A percentile compares a stretch with the other conserved stretches of the same genome.
Conservation (phyloP, 306 rosid genomes). For the Alnus rubra region DNA sequence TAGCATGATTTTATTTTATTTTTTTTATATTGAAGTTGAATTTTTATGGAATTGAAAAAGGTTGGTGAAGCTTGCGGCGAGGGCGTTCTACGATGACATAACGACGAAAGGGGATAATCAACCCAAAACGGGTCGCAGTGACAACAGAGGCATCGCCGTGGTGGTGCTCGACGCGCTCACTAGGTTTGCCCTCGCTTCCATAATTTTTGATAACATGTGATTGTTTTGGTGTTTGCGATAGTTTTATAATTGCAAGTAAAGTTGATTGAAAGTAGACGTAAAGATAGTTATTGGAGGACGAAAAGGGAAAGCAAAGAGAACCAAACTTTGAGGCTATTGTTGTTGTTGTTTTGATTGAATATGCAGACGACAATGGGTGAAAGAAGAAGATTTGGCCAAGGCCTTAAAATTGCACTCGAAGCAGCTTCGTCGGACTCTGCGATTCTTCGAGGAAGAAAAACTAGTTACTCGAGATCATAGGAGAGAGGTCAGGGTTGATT, state of each 20-base stretch:
- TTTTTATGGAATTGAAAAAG: conserved; percentile 28
- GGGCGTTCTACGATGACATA: conserved; percentile 90
- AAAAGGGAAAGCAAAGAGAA: background rate
- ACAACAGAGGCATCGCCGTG: conserved; percentile 96
- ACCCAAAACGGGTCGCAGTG: conserved; percentile 86
- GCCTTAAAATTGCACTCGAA: conserved; percentile 87
- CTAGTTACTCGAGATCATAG: conserved; percentile 86
- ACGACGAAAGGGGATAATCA: conserved; percentile 89
- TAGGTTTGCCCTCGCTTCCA: conserved; percentile 47
- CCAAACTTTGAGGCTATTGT: conserved; percentile 1
- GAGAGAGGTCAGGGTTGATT: conserved; percentile 62
- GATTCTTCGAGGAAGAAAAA: conserved; percentile 93
- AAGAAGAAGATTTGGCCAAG: conserved; percentile 97
- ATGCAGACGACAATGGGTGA: conserved; percentile 90
- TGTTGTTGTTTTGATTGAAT: conserved; percentile 10
- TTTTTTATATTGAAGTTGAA: background rate
- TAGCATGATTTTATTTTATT: background rate
- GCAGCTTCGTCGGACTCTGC: conserved; percentile 84
- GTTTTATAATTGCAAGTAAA: conserved; percentile 15
- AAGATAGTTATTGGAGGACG: background rate
- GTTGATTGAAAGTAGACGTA: background rate
- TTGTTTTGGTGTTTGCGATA: background rate
- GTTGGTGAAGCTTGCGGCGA: conserved; percentile 86
- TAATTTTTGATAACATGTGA: conserved; percentile 6
- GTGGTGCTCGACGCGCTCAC: conserved; percentile 98